These are phyloP conservation scores for Salix viminalis DNA, from an alignment of 345 rosid species.

Conservation along the genomic window DNA sequence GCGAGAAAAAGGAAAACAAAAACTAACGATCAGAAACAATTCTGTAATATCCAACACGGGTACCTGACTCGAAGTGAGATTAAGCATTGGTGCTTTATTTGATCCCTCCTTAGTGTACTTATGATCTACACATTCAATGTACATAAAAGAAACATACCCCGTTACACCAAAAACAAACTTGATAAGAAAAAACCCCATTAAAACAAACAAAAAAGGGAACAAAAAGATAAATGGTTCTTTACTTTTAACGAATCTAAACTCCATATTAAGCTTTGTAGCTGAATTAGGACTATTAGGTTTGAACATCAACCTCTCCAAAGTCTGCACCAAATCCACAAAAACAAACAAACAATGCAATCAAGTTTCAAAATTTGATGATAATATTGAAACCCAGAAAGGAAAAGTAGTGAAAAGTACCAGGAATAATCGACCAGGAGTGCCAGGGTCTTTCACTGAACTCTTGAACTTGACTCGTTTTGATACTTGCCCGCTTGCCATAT, in stretches of 20 bases:
- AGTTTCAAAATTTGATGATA: not conserved
- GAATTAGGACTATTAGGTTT: constrained; percentile 62
- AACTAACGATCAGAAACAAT: constrained; percentile 8
- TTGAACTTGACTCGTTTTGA: constrained; percentile 71
- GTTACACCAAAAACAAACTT: not conserved
- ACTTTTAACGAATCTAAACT: constrained; percentile 65
- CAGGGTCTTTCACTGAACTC: constrained; percentile 70
- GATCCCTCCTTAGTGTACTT: constrained; percentile 77
- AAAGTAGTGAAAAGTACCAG: constrained; percentile 36
- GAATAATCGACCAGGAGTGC: constrained; percentile 65
- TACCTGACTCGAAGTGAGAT: constrained; percentile 73
- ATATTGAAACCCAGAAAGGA: not conserved
- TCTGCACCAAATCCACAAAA: constrained; percentile 32
- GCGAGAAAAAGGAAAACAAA: not conserved
- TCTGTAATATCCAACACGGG: not conserved
- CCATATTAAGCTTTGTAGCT: constrained; percentile 61
- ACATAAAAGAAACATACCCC: not conserved
- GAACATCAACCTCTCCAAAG: constrained; percentile 55
- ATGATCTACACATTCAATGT: constrained; percentile 43
- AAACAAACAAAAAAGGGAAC: not conserved
- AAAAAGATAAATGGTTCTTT: not conserved
- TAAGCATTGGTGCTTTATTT: constrained; percentile 82
- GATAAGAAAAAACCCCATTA: not conserved
- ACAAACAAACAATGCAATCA: not conserved
- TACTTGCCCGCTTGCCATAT: constrained; percentile 53